phyloP scores from a whole-genome alignment of 805 yeast genomes.

The Lipomyces sp. region DNA sequence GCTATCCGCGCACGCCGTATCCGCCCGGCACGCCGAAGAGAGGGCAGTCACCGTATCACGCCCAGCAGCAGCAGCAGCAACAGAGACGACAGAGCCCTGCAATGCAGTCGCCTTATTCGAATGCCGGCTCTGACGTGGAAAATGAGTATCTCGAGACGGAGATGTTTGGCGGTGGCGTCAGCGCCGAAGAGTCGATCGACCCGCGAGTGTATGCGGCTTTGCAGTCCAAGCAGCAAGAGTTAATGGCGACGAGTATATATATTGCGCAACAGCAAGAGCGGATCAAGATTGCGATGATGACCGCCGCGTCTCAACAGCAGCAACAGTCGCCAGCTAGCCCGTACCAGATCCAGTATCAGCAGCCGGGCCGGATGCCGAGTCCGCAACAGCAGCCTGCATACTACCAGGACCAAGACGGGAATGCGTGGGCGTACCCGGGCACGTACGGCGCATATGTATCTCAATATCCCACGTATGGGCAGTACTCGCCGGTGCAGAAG shows the following conservation, averaged over 20 bases:
- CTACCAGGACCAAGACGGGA: constrained; percentile 23
- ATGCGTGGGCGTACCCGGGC: constrained; percentile 10
- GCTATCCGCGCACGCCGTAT: constrained; percentile 1
- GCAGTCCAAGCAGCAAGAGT: constrained; percentile 38
- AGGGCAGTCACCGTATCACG: constrained; percentile 16
- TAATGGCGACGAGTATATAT: constrained; percentile 35
- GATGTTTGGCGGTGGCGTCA: not conserved
- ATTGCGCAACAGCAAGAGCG: constrained; percentile 39
- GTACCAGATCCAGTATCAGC: not conserved
- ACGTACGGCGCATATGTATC: not conserved
- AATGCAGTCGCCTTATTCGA: not conserved
- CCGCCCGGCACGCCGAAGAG: constrained; percentile 16
- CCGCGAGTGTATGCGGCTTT: constrained; percentile 35
- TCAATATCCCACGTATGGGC: not conserved
- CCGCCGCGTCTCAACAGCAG: constrained; percentile 24
- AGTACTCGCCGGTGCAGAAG: no score
- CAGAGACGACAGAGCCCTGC: not conserved
- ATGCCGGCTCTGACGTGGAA: constrained; percentile 1
- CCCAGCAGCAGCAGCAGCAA: not conserved
- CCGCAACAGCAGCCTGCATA: constrained; percentile 5
- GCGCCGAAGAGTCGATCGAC: constrained; percentile 16
- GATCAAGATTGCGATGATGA: constrained; percentile 35
- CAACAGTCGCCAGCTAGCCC: constrained; percentile 16
- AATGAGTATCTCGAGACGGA: not conserved
- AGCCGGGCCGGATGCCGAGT: not conserved